These are phyloP conservation scores for Coleophoma cylindrospora DNA, from an alignment of 2,329 filamentous ascomycete species.

Conservation along the genomic window DNA sequence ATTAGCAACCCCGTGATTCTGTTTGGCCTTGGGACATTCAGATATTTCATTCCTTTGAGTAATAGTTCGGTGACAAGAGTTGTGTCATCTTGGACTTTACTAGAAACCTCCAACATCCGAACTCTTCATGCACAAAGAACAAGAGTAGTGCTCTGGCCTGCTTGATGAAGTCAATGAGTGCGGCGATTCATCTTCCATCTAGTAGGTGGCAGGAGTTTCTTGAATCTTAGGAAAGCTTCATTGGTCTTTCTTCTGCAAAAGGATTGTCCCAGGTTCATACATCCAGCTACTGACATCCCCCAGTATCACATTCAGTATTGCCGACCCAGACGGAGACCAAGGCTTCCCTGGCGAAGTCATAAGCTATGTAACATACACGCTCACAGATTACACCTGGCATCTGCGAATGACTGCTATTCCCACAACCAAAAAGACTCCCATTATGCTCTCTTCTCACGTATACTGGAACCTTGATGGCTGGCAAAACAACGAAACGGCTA, in stretches of 20 bases:
- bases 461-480: slow-evolving; percentile 86
- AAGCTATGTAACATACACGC: slow-evolving; percentile 68
- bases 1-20: neutral
- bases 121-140: too few relatives aligned
- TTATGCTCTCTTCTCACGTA: slow-evolving; percentile 68
- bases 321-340: slow-evolving; percentile 67
- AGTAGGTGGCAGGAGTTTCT: too few relatives aligned
- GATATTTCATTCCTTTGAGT: too few relatives aligned
- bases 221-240: too few relatives aligned
- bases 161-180: too few relatives aligned
- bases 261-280: too few relatives aligned
- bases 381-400: slow-evolving; percentile 63
- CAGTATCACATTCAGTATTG: slow-evolving; percentile 71
- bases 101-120: too few relatives aligned
- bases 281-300: slow-evolving; percentile 25
- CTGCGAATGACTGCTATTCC: slow-evolving; percentile 68
- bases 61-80: too few relatives aligned
- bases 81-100: too few relatives aligned
- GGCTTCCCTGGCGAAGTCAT: slow-evolving; percentile 77
- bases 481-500: slow-evolving; percentile 63
- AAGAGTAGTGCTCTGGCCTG: too few relatives aligned
- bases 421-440: slow-evolving; percentile 71
- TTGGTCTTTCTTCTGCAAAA: too few relatives aligned
- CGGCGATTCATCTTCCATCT: too few relatives aligned
- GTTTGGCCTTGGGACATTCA: neutral